Conservation (phyloP, 1,284 basidiomycete species). For the Wallemia mellicola region DNA sequence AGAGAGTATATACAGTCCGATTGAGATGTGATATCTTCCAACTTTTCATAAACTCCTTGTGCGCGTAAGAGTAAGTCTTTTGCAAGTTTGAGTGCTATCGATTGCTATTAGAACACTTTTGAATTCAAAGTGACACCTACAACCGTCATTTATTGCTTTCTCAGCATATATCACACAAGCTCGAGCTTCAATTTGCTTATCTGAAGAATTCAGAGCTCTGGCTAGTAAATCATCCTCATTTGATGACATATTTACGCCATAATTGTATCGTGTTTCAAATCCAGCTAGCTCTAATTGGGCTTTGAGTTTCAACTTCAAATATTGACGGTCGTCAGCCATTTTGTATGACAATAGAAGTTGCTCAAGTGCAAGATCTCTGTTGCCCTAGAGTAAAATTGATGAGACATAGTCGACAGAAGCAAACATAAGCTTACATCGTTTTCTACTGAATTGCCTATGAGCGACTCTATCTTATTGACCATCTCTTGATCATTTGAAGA, state of each 20-base stretch:
- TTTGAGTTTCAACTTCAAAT: background rate
- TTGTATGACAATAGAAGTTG: background rate
- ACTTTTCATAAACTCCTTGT: background rate
- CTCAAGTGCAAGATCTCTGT: background rate
- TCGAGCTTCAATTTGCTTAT: background rate
- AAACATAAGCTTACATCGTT: background rate
- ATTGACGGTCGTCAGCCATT: background rate
- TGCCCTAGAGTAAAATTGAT: background rate
- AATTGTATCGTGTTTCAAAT: background rate
- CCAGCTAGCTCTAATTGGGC: background rate
- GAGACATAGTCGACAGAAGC: background rate
- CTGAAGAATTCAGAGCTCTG: background rate
- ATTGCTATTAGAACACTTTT: no score
- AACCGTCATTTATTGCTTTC: background rate
- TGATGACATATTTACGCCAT: background rate
- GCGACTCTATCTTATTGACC: background rate
- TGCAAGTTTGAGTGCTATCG: background rate
- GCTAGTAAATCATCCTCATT: background rate
- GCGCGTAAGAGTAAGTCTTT: background rate
- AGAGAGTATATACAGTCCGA: background rate
- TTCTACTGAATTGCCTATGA: background rate
- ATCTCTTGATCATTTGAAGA: background rate
- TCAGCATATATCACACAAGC: background rate
- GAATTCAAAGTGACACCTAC: background rate
- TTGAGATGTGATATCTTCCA: background rate